A percentile compares a stretch with the other conserved stretches of the same genome.
Evolutionary conservation across 2,329 filamentous ascomycete species (phyloP).

Genomic region (Gnomoniopsis smithogilvyi): DNA sequence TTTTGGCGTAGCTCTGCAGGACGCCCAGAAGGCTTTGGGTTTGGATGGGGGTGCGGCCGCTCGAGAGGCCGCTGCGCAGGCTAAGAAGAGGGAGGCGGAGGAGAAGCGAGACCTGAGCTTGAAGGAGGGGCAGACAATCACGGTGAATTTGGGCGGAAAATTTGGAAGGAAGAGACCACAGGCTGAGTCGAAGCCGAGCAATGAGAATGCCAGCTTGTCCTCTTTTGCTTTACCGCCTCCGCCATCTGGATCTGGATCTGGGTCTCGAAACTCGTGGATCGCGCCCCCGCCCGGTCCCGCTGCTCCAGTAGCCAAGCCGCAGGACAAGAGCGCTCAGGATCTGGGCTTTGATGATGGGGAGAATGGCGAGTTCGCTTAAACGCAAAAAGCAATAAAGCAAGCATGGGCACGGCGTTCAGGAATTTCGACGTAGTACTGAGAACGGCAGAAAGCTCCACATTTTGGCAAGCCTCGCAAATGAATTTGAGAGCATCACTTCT

Average conservation of each 20-base stretch:
- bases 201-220: constrained; percentile 33
- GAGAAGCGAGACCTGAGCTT: constrained; percentile 76
- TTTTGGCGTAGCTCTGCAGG: constrained; percentile 76
- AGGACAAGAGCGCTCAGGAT: constrained; percentile 58
- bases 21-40: constrained; percentile 68
- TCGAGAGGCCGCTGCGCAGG: constrained; percentile 31
- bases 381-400: neutral
- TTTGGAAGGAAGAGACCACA: constrained; percentile 42
- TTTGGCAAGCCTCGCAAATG: neutral
- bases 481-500: neutral
- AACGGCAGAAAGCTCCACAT: neutral
- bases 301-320: constrained; percentile 57
- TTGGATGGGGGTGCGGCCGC: constrained; percentile 43
- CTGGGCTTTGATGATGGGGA: constrained; percentile 84
- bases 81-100: constrained; percentile 37
- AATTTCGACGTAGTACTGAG: neutral
- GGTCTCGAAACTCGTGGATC: constrained; percentile 34
- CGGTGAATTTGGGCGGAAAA: constrained; percentile 67
- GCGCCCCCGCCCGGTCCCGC: constrained; percentile 64
- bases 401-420: neutral
- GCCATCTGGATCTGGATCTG: constrained; percentile 40
- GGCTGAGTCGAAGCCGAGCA: constrained; percentile 28
- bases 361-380: constrained; percentile 76
- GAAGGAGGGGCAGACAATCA: constrained; percentile 88
- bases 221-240: constrained; percentile 76